These are phyloP conservation scores for Endogone sp. DNA, from an alignment of 192 early-diverging fungal species.

Conservation along the genomic window DNA sequence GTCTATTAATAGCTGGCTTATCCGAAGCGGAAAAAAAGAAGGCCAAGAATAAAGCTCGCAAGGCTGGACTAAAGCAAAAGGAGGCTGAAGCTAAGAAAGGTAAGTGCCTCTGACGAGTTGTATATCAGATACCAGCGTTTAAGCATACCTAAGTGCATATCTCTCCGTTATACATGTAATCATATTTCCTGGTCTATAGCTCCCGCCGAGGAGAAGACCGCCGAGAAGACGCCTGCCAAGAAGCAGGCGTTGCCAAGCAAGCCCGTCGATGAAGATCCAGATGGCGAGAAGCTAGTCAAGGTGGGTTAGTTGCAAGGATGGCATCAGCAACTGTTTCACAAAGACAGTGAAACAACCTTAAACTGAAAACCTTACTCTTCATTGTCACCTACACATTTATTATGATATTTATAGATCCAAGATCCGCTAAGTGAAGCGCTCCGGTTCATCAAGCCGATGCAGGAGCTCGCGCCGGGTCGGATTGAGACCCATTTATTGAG, in stretches of 20 bases:
- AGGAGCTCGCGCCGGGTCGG: slow-evolving; percentile 44
- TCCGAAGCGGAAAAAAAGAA: slow-evolving; percentile 75
- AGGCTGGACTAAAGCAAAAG: slow-evolving; percentile 65
- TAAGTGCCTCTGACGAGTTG: too few species aligned
- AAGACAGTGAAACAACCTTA: too few species aligned
- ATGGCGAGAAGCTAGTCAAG: slow-evolving; percentile 51
- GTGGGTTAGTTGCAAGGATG: slow-evolving; percentile 21
- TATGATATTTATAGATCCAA: slow-evolving; percentile 42
- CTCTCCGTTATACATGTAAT: too few species aligned
- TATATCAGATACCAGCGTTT: neutral
- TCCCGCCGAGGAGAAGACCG: slow-evolving; percentile 34
- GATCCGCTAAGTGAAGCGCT: slow-evolving; percentile 73
- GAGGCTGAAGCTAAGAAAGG: slow-evolving; percentile 48
- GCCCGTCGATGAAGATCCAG: slow-evolving; percentile 61
- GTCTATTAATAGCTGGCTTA: slow-evolving; percentile 23
- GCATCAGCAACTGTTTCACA: neutral
- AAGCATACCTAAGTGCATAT: too few species aligned
- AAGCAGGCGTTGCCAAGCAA: slow-evolving; percentile 38
- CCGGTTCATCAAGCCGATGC: slow-evolving; percentile 72
- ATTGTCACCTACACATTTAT: neutral
- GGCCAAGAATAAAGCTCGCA: slow-evolving; percentile 69
- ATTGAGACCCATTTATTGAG: slow-evolving; percentile 64
- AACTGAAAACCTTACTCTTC: too few species aligned
- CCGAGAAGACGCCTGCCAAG: slow-evolving; percentile 41
- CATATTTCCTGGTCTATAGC: too few species aligned